These are phyloP conservation scores for Colletotrichum incanum DNA, from an alignment of 2,329 filamentous ascomycete genomes.

Conservation along the genomic window DNA sequence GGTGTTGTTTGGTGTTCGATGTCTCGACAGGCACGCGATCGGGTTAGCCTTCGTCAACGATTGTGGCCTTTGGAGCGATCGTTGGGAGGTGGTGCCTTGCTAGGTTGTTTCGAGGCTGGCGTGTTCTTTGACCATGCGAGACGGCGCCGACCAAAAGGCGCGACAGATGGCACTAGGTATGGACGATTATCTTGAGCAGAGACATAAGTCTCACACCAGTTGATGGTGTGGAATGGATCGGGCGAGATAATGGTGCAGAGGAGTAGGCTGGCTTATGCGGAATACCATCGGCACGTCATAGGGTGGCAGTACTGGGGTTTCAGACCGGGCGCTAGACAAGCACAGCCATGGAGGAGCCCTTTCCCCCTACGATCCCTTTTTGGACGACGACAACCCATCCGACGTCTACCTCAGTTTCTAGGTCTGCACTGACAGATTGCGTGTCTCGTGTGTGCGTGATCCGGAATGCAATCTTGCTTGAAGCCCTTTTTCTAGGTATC, in stretches of 20 bases:
- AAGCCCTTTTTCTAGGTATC: neutral
- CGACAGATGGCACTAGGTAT: conserved; percentile 12
- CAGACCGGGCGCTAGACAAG: conserved; percentile 35
- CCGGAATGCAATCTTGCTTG: neutral
- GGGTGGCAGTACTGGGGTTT: conserved; percentile 34
- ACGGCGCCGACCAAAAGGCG: conserved; percentile 2
- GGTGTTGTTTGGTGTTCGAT: neutral
- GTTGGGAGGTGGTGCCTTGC: neutral
- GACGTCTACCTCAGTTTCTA: neutral
- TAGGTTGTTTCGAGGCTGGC: conserved; percentile 16
- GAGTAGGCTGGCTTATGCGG: neutral
- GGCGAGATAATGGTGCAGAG: neutral
- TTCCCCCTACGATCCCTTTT: neutral
- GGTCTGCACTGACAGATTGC: neutral
- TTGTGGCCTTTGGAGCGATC: neutral
- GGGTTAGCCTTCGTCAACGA: neutral
- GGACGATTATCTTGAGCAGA: conserved; percentile 15
- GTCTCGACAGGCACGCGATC: conserved; percentile 7
- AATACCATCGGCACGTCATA: conserved; percentile 38
- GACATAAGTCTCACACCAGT: conserved; percentile 21
- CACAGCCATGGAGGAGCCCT: neutral
- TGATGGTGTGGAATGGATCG: conserved; percentile 14
- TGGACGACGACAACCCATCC: neutral
- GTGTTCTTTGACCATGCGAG: conserved; percentile 4
- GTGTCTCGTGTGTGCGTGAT: too few species aligned